Conservation (phyloP, 1,139 yeast genomes). For the Taiozyma sp. region DNA sequence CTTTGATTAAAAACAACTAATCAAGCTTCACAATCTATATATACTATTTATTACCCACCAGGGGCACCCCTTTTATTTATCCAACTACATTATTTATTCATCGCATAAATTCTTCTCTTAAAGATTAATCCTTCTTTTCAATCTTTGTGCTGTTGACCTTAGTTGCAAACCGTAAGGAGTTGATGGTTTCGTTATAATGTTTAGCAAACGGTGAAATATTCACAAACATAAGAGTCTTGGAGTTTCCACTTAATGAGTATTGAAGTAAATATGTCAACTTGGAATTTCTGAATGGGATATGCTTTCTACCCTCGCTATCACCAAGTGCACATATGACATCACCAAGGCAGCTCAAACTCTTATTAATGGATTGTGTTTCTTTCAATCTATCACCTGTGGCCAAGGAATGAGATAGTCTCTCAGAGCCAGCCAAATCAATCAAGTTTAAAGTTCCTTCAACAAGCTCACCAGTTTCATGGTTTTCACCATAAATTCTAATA, state of each 20-base stretch:
- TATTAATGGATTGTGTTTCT: constrained; percentile 89
- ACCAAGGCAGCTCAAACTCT: constrained; percentile 82
- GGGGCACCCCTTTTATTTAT: background rate
- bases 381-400: constrained; percentile 76
- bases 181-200: constrained; percentile 73
- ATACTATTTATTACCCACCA: background rate
- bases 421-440: constrained; percentile 88
- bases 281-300: constrained; percentile 55
- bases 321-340: constrained; percentile 84
- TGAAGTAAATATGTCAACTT: constrained; percentile 77
- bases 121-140: background rate
- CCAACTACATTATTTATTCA: background rate
- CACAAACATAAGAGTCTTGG: constrained; percentile 93
- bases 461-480: constrained; percentile 43
- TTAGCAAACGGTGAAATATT: constrained; percentile 67
- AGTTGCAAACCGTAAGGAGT: constrained; percentile 85
- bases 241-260: constrained; percentile 78
- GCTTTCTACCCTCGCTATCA: constrained; percentile 29
- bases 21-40: background rate
- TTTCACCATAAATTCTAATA: constrained; percentile 53
- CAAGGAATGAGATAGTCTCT: constrained; percentile 71
- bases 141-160: constrained; percentile 62
- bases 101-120: constrained; percentile 1
- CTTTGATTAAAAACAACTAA: background rate
- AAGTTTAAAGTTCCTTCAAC: constrained; percentile 65